phyloP scores from a whole-genome alignment of 2,329 filamentous ascomycete species.

The Epichloe baconii region DNA sequence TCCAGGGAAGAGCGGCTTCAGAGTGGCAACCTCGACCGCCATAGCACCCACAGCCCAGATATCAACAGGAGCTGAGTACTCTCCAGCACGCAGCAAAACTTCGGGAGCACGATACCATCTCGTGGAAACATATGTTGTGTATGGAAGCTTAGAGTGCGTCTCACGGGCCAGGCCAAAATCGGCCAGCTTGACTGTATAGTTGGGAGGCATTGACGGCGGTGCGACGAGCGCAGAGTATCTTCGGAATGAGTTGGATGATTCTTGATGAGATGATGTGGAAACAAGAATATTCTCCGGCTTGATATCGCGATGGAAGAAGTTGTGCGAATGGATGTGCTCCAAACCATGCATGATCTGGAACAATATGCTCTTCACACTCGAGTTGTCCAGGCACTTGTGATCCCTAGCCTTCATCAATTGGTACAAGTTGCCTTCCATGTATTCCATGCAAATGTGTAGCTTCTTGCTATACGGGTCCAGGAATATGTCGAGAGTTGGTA shows the following conservation, averaged over 20 bases:
- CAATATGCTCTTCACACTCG: conserved; percentile 92
- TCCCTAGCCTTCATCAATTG: conserved; percentile 98
- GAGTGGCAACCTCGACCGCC: conserved; percentile 92
- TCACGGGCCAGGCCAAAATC: conserved; percentile 97
- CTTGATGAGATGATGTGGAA: conserved; percentile 74
- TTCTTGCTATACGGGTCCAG: conserved; percentile 92
- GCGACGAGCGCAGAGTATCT: conserved; percentile 89
- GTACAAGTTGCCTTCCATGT: conserved; percentile 98
- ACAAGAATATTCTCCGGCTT: conserved; percentile 99
- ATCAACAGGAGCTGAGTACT: conserved; percentile 95
- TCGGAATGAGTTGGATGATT: conserved; percentile 73
- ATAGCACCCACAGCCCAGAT: conserved; percentile 98
- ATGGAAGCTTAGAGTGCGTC: conserved; percentile 89
- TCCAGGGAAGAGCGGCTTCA: conserved; percentile 94
- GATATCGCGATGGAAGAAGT: conserved; percentile 98
- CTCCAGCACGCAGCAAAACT: conserved; percentile 81
- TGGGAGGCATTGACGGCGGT: conserved; percentile 83
- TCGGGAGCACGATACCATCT: conserved; percentile 97
- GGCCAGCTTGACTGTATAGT: conserved; percentile 95
- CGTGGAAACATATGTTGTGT: conserved; percentile 97
- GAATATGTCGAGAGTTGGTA: conserved; percentile 97
- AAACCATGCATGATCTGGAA: conserved; percentile 94
- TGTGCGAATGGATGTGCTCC: conserved; percentile 92
- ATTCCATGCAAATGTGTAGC: conserved; percentile 97
- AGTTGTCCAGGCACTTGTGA: conserved; percentile 81